Conservation (phyloP, 805 yeast species). For the Candida germanica region DNA sequence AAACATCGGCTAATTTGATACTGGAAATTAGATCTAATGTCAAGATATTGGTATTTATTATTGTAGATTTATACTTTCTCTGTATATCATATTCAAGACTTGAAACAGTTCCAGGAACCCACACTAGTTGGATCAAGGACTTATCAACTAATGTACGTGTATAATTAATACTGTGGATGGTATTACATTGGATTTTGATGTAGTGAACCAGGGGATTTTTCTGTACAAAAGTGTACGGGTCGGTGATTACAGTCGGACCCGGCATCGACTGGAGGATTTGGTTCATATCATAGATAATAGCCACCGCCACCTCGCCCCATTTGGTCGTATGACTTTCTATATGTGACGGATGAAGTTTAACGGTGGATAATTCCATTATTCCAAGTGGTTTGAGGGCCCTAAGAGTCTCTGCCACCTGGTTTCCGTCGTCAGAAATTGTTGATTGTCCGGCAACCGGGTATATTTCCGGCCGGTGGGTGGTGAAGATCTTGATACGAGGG, state of each 20-base stretch:
- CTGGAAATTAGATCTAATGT: neutral
- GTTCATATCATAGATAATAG: neutral
- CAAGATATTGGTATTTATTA: constrained; percentile 1
- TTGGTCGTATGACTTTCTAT: neutral
- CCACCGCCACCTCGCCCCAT: neutral
- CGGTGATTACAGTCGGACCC: no score
- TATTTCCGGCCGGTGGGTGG: neutral
- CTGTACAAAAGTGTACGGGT: neutral
- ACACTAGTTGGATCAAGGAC: neutral
- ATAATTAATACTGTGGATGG: neutral
- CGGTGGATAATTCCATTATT: neutral
- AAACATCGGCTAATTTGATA: constrained; percentile 1
- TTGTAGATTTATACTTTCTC: neutral
- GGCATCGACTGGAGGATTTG: neutral
- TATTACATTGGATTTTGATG: neutral
- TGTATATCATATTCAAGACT: neutral
- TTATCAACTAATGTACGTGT: neutral
- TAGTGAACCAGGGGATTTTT: neutral
- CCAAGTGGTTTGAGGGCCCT: neutral
- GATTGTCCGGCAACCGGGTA: neutral
- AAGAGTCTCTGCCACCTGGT: neutral
- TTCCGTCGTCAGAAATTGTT: neutral
- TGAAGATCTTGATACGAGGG: neutral
- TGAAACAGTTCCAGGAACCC: neutral
- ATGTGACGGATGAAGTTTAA: neutral